Base-by-base conservation (phyloP, 257 asterid genomes). In the Henckelia pumila region DNA sequence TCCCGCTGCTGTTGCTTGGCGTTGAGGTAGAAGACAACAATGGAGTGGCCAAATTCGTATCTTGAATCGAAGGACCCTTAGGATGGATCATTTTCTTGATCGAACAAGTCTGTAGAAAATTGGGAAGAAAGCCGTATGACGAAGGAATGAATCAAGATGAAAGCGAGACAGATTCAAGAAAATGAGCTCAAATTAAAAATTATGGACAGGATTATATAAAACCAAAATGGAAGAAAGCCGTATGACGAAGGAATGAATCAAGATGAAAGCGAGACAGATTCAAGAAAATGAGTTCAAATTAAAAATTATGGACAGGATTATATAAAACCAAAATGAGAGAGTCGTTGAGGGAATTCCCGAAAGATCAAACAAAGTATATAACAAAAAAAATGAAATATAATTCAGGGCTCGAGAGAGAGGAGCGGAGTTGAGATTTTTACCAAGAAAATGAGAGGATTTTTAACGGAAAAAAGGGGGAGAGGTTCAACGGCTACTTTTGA, bases 401-500 rank as follows among this genome's bases (percentile, higher is more conserved):
- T 21, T 25, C 22, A 52, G 63, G 24, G 47, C 50, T 40, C 44
- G 23, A 22, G 55, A 59, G 70, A 63, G 37, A 56, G 80, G 81
- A 78, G 72, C 70, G 78, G 75, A 58, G 73, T 63, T 44, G 72
- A 71, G 61, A 55, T 72, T 23, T 8, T 14, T 57, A 4, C 14
- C 35, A 28, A n/a, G 55, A 63, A 33, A 62, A 40, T 59, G 69
- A 64, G 64, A 28, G 69, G 11, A 44, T n/a, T 64, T 50, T 20
- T 32, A 69, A 76, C 71, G 77, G 80, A 57, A 68, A 67, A 24
- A 8, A 37, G 7, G 76, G 73, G 21, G 73, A 70, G 74, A 24
- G 76, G 83, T 75, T 85, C 66, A 89, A 89, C 96, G 96, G 96
- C 86, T 86, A 80, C 78, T 83, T 40, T 82, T 84, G 95, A 83